Evolutionary conservation across 2,329 filamentous ascomycete genomes (phyloP).

Genomic region (Fusarium liriodendri): DNA sequence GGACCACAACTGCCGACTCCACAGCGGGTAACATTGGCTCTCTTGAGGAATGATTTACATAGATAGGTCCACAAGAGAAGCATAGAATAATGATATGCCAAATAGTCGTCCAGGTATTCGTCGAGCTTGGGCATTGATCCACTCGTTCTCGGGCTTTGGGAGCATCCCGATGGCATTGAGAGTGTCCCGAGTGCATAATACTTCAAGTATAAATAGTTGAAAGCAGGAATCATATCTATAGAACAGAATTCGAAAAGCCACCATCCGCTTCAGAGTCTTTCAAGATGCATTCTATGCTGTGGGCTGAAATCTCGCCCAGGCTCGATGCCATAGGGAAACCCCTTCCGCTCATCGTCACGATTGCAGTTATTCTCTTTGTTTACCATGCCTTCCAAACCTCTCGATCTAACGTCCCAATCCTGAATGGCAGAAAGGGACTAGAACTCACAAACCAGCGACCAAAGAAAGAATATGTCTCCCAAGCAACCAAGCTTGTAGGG

Average conservation of each 20-base stretch:
- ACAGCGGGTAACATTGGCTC: background rate
- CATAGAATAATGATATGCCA: background rate
- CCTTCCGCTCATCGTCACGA: background rate
- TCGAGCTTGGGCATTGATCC: background rate
- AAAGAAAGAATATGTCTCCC: background rate
- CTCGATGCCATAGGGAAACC: background rate
- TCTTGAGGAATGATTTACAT: background rate
- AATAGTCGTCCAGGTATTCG: background rate
- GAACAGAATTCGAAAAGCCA: background rate
- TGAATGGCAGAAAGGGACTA: background rate
- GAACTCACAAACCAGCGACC: background rate
- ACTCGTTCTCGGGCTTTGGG: background rate
- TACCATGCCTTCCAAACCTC: background rate
- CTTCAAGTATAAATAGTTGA: background rate
- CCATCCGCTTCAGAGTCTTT: background rate
- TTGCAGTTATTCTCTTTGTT: background rate
- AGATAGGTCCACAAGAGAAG: background rate
- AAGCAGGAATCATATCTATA: background rate
- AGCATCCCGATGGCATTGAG: background rate
- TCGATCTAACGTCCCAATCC: background rate
- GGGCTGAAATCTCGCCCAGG: background rate
- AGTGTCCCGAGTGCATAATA: background rate
- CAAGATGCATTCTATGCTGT: background rate
- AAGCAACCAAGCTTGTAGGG: background rate
- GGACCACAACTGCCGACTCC: background rate